These are phyloP conservation scores for Fraxinus velutina DNA, from an alignment of 305 asterid genomes.

Conservation along the genomic window DNA sequence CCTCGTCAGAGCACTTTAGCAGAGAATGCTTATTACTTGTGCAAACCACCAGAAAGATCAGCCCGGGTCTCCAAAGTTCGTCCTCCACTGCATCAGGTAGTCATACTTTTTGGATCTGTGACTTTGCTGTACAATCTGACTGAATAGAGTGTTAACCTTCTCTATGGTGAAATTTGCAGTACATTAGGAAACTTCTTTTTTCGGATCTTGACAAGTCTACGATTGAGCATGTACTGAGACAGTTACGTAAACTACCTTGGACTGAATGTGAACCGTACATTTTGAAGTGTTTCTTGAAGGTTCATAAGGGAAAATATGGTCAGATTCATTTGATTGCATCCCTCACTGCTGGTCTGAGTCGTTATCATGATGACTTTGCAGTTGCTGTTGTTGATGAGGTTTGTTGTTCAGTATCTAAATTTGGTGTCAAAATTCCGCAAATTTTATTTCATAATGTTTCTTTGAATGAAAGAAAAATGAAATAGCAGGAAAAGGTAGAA, in stretches of 20 bases:
- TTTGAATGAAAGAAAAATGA: background rate
- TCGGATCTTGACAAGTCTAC: constrained; percentile 92
- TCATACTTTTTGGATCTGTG: constrained; percentile 18
- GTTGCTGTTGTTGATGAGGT: constrained; percentile 99
- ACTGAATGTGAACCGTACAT: constrained; percentile 80
- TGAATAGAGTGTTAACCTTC: constrained; percentile 24
- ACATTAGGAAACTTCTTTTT: constrained; percentile 91
- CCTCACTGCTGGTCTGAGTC: constrained; percentile 91
- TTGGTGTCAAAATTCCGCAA: constrained; percentile 14
- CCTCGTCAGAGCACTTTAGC: constrained; percentile 96
- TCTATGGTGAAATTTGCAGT: constrained; percentile 47
- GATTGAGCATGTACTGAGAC: constrained; percentile 88
- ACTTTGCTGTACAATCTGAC: constrained; percentile 15
- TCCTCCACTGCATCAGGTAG: constrained; percentile 93
- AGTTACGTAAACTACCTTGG: constrained; percentile 96
- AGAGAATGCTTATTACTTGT: constrained; percentile 96
- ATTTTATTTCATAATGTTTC: background rate
- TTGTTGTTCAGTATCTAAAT: constrained; percentile 26
- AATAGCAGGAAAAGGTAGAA: background rate
- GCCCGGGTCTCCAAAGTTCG: constrained; percentile 96
- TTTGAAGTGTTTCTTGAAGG: constrained; percentile 92
- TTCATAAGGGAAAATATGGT: constrained; percentile 97
- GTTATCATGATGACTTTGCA: constrained; percentile 89
- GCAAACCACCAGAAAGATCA: constrained; percentile 99
- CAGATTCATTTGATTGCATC: constrained; percentile 98